These are phyloP conservation scores for Botrytis hyacinthi DNA, from an alignment of 2,329 filamentous ascomycete species.

Conservation along the genomic window DNA sequence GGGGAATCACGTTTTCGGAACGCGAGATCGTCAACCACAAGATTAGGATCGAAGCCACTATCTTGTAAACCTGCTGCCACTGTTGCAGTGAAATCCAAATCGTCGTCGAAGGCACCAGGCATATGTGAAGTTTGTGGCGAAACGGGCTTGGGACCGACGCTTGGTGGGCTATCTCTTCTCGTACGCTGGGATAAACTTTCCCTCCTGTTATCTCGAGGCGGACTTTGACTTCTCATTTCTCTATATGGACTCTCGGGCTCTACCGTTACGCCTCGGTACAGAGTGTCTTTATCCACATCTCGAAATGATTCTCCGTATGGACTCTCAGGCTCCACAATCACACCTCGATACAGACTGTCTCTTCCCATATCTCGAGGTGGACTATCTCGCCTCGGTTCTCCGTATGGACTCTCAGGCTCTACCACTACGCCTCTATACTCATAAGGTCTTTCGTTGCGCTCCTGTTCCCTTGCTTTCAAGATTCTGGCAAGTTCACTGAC, in stretches of 20 bases:
- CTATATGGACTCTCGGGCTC: neutral
- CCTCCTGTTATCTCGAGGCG: neutral
- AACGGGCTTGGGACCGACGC: constrained; percentile 56
- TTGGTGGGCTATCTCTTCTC: constrained; percentile 43
- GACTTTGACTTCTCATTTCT: neutral
- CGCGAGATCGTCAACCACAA: constrained; percentile 64
- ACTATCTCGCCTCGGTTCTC: constrained; percentile 26
- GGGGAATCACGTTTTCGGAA: constrained; percentile 65
- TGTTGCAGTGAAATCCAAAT: constrained; percentile 67
- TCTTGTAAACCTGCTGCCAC: constrained; percentile 66
- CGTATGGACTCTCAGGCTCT: constrained; percentile 28
- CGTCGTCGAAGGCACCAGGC: constrained; percentile 64
- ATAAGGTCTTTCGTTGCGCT: constrained; percentile 26
- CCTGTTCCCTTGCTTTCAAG: constrained; percentile 20
- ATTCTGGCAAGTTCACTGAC: constrained; percentile 11
- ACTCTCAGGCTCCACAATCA: constrained; percentile 32
- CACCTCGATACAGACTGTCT: constrained; percentile 26
- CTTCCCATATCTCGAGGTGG: neutral
- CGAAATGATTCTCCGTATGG: constrained; percentile 20
- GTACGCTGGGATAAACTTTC: constrained; percentile 7
- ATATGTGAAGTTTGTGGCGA: constrained; percentile 47
- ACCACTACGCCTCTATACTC: constrained; percentile 35
- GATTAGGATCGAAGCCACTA: constrained; percentile 68
- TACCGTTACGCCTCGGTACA: neutral
- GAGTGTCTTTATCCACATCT: neutral